Percentiles rank a stretch among this genome's conserved stretches.
These are phyloP conservation scores for Furcasterigmium sp. DNA, from an alignment of 2,329 filamentous ascomycete species.

Conservation along the genomic window DNA sequence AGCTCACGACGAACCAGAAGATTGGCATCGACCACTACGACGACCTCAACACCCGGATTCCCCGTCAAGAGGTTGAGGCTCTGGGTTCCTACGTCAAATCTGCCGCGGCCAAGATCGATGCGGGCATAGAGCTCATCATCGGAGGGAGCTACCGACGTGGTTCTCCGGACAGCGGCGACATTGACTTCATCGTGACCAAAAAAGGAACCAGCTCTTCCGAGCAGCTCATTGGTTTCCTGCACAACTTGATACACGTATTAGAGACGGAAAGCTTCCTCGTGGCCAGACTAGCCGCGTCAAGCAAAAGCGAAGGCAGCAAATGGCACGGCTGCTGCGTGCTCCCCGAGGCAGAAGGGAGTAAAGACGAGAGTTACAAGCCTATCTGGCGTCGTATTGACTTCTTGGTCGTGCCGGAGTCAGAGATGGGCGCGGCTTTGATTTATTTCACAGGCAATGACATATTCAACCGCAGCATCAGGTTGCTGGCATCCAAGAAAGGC, in stretches of 20 bases:
- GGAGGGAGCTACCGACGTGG: constrained; percentile 85
- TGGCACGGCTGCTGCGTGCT: constrained; percentile 85
- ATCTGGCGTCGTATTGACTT: constrained; percentile 82
- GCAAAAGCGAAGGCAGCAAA: constrained; percentile 52
- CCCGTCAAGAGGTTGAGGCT: constrained; percentile 66
- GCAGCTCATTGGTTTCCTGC: constrained; percentile 58
- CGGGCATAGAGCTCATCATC: constrained; percentile 63
- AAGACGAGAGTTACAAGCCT: constrained; percentile 26
- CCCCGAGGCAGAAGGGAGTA: constrained; percentile 35
- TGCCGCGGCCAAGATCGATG: constrained; percentile 56
- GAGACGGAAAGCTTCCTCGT: constrained; percentile 61
- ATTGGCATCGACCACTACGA: constrained; percentile 75
- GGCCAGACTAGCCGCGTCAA: constrained; percentile 57
- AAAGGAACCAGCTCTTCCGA: constrained; percentile 44
- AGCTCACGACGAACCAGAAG: constrained; percentile 63
- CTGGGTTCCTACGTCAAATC: constrained; percentile 61
- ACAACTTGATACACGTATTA: constrained; percentile 57
- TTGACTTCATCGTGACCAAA: constrained; percentile 80
- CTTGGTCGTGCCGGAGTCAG: constrained; percentile 71
- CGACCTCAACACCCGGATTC: constrained; percentile 75
- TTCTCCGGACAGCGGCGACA: constrained; percentile 67
- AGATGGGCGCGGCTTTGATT: constrained; percentile 81
- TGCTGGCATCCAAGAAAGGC: constrained; percentile 73
- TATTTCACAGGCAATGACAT: constrained; percentile 96
- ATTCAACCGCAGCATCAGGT: constrained; percentile 81